Percentiles rank a stretch among this genome's conserved stretches.
Evolutionary conservation across 179 eudicot genomes (phyloP).

Genomic region (Silene coronaria): DNA sequence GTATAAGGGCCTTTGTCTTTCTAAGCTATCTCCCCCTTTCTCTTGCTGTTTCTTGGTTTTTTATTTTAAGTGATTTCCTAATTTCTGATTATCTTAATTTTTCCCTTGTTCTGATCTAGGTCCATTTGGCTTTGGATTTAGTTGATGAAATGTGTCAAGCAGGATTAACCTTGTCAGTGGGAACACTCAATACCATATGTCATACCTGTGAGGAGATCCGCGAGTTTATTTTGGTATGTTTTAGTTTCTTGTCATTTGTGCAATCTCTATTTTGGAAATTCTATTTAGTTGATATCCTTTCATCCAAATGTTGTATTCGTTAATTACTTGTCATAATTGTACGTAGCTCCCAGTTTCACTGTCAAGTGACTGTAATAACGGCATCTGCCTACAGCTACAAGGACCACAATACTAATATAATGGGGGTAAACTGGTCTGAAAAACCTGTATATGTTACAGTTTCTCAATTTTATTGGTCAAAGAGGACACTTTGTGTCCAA

Average conservation of each 20-base stretch:
- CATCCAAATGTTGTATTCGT: background rate
- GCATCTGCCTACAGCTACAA: background rate
- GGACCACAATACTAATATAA: background rate
- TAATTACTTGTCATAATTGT: background rate
- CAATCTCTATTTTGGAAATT: background rate
- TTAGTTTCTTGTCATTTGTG: conserved; percentile 4
- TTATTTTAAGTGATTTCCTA: background rate
- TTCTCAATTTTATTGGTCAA: background rate
- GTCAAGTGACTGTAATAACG: background rate
- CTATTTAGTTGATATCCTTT: conserved; percentile 9
- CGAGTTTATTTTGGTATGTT: conserved; percentile 70
- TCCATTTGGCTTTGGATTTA: conserved; percentile 66
- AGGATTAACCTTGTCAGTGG: conserved; percentile 44
- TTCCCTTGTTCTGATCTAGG: conserved; percentile 34
- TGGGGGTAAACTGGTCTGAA: background rate
- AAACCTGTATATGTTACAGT: background rate
- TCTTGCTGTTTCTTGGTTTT: conserved; percentile 7
- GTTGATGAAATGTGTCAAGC: conserved; percentile 59
- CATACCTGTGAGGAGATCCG: conserved; percentile 58
- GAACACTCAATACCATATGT: conserved; percentile 49
- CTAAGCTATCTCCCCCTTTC: background rate
- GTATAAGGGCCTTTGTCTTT: background rate
- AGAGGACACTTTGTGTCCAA: background rate
- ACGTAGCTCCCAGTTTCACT: conserved; percentile 1
- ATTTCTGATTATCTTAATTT: background rate